Base-by-base conservation (phyloP, 306 rosid species). In the Prunus mume region DNA sequence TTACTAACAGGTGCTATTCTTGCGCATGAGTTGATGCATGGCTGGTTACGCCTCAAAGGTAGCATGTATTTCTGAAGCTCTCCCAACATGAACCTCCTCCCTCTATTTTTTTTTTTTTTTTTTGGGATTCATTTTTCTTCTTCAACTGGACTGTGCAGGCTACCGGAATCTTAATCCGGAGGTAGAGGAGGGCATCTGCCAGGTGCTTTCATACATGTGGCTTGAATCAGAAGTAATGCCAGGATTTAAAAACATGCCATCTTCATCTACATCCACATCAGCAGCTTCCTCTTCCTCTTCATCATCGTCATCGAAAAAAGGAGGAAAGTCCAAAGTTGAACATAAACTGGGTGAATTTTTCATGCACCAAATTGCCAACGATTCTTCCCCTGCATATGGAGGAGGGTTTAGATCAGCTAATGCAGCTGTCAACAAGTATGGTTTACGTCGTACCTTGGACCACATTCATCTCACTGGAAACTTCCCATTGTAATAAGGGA, bases 141-240 rank as follows among this genome's bases (percentile, higher is more conserved):
- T 64, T 68, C 49, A 22, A 73, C 45, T 65, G 34, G 63, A 28
- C 76, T 3, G 52, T 76, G 77, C 88, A 95, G 98, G 99, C 67
- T 96, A 85, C 82, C 87, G 96, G 64, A 87, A 93, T 77, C 97
- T 96, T 32, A 85, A 83, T 80, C 94, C 93, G 6, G 98, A 87
- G 71, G 96, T 96, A 80, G 99, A 93, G 86, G 99, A 96, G 88
- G 99, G 99, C 6, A 93, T 96, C 75, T 96, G 99, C 68, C 98
- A 96, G 77, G 93, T 92, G 82, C 94, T 96, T 54, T 96, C 99
- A 12, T 79, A 84, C 69, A 86, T 93, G 97, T 96, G 99, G 98
- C 99, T 96, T 80, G 99, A 93, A 83, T 74, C 99, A 18, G 99
- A 93, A 86, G 99, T 96, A 72, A 84, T 81, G 89, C 96, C 98